Conservation (phyloP, 2,329 filamentous ascomycete genomes). For the Fusarium begoniae region DNA sequence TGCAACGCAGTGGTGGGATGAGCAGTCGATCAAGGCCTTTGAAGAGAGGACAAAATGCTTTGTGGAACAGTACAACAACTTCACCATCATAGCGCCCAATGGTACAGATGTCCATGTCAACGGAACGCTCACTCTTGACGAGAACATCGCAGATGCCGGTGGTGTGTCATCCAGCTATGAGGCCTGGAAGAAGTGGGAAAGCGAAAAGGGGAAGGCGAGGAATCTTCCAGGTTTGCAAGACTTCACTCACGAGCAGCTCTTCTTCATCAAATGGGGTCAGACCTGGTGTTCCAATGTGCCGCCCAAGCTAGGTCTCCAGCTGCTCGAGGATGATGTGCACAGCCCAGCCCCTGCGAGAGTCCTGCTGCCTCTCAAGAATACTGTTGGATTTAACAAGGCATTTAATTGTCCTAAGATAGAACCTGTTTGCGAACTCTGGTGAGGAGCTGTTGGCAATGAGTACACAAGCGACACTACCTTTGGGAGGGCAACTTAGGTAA, state of each 20-base stretch:
- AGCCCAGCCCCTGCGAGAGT: conserved; percentile 71
- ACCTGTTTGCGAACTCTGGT: conserved; percentile 78
- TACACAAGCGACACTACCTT: neutral
- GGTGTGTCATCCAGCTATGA: conserved; percentile 70
- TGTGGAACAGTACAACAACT: conserved; percentile 72
- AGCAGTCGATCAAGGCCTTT: conserved; percentile 67
- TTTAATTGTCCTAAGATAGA: conserved; percentile 73
- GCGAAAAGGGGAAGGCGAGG: conserved; percentile 57
- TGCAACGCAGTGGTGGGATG: conserved; percentile 73
- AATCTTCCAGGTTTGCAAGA: conserved; percentile 67
- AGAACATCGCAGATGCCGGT: conserved; percentile 78
- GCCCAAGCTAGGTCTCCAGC: conserved; percentile 57
- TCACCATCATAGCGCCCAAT: conserved; percentile 65
- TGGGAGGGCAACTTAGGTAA: rapidly evolving
- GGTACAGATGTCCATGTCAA: conserved; percentile 68
- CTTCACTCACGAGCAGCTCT: conserved; percentile 75
- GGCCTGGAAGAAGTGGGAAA: conserved; percentile 70
- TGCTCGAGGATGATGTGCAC: conserved; percentile 68
- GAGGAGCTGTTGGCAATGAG: neutral
- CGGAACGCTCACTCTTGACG: conserved; percentile 69
- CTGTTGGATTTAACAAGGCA: conserved; percentile 72
- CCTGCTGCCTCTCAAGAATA: conserved; percentile 72
- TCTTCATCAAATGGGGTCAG: conserved; percentile 73
- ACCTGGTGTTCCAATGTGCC: conserved; percentile 73
- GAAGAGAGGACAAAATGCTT: conserved; percentile 70